A percentile compares a stretch with the other conserved stretches of the same genome.
phyloP scores from a whole-genome alignment of 495 filamentous ascomycete genomes.

The Aspergillus bridgeri region DNA sequence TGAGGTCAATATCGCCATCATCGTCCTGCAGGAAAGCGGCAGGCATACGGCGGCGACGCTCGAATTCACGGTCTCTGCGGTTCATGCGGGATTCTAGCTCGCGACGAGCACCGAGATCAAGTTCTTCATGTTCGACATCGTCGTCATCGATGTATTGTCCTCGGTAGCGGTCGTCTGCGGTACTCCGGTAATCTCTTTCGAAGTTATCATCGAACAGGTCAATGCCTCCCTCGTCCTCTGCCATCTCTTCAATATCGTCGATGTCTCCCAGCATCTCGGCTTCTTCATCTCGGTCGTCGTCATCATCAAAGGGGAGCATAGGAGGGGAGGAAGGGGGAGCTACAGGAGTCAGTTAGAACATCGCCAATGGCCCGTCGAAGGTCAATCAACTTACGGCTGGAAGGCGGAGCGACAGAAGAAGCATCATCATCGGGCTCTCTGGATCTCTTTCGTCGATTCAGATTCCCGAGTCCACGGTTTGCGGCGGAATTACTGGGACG shows the following conservation, averaged over 20 bases:
- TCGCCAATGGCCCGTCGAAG: constrained; percentile 22
- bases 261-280: constrained; percentile 74
- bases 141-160: constrained; percentile 71
- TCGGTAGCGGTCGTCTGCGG: constrained; percentile 62
- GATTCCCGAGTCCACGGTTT: constrained; percentile 66
- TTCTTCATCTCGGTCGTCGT: constrained; percentile 74
- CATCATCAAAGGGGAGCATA: constrained; percentile 60
- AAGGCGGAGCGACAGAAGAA: constrained; percentile 68
- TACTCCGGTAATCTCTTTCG: constrained; percentile 72
- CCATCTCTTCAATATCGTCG: constrained; percentile 93
- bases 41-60: constrained; percentile 69
- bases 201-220: constrained; percentile 91
- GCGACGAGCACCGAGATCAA: constrained; percentile 66
- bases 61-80: constrained; percentile 76
- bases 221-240: constrained; percentile 89
- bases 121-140: constrained; percentile 70
- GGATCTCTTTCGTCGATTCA: constrained; percentile 72
- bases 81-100: constrained; percentile 81
- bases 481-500: constrained; percentile 80
- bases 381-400: constrained; percentile 56
- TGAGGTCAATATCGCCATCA: constrained; percentile 78
- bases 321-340: constrained; percentile 41
- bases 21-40: constrained; percentile 84
- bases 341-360: constrained; percentile 26
- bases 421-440: constrained; percentile 75